Base-by-base conservation (phyloP, 495 filamentous ascomycete species). In the Talaromyces wortmannii region DNA sequence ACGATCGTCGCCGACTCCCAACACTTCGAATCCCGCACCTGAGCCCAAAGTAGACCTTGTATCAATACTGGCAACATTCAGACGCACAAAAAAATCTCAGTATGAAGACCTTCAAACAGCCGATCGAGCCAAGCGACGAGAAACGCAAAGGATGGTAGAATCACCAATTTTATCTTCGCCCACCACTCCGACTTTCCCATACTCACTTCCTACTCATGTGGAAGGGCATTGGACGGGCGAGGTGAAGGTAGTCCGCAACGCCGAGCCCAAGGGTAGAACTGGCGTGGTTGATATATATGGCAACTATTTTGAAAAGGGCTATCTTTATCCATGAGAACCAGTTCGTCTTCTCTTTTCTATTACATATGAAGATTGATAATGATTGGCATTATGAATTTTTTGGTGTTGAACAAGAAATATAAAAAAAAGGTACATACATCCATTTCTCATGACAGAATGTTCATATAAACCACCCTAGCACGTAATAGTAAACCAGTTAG, bases 181-280 rank as follows among this genome's bases (percentile, higher is more conserved):
- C 50, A 44, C 23, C 57, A 58, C 17, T 59, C 60, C 29, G 55
- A 57, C 31, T 59, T 54, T 44, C 60, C 67, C 6, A 53, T 58
- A 18, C 12, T 12, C 43, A 36, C 11, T 48, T 60, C 42, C 53
- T 59, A 12, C 55, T 18, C 71, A 67, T 59, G 70, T 78, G 3
- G 76, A 78, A 29, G 78, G 78, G 0, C 67, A 79, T 56, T 81
- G 78, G 78, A 76, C 75, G 15, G 78, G 78, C n/a, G 77, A 81
- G 46, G 69, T 81, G 7, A 78, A 79, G 58, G 60, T 81, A 51
- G 66, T 80, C 15, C 60, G 74, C 23, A 76, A 77, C 57, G 61
- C 74, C 11, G 63, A 67, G 32, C 69, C 72, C 0, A 74, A 74
- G 55, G 69, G 65, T 5, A 67, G 70, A 17, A 76, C 62, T 50